Evolutionary conservation across 345 rosid species (phyloP).

Genomic region (Passiflora organensis): DNA sequence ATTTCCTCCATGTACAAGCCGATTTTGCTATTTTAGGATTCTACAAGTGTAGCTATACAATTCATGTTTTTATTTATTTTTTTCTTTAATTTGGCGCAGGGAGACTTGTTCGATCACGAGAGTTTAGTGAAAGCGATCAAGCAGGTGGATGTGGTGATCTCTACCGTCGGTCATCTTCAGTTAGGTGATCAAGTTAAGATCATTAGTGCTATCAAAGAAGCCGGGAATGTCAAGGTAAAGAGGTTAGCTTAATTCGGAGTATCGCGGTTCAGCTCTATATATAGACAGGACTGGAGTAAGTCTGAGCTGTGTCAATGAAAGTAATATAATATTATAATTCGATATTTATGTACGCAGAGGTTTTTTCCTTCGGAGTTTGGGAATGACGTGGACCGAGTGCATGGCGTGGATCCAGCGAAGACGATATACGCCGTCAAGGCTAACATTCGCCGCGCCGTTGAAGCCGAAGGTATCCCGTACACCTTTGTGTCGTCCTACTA

Average conservation of each 20-base stretch:
- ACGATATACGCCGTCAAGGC: conserved; percentile 18
- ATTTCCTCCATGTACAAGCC: too few species aligned
- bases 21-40: too few species aligned
- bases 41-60: too few species aligned
- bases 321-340: too few species aligned
- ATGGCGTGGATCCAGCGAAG: conserved; percentile 23
- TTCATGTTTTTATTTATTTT: too few species aligned
- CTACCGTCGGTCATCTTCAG: conserved; percentile 50
- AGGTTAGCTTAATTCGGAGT: too few species aligned
- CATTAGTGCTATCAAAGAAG: conserved; percentile 43
- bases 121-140: conserved; percentile 53
- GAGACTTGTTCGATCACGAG: conserved; percentile 39
- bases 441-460: conserved; percentile 17
- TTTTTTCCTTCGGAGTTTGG: conserved; percentile 30
- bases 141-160: conserved; percentile 66
- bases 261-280: too few species aligned
- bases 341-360: conserved; percentile 12
- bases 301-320: too few species aligned
- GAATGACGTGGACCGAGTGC: conserved; percentile 21
- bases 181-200: conserved; percentile 46
- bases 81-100: too few species aligned
- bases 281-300: too few species aligned
- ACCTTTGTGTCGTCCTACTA: conserved; percentile 16
- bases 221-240: conserved; percentile 47
- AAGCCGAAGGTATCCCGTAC: conserved; percentile 24